Evolutionary conservation across 345 rosid species (phyloP).

Genomic region (Streptanthus diversifolius): DNA sequence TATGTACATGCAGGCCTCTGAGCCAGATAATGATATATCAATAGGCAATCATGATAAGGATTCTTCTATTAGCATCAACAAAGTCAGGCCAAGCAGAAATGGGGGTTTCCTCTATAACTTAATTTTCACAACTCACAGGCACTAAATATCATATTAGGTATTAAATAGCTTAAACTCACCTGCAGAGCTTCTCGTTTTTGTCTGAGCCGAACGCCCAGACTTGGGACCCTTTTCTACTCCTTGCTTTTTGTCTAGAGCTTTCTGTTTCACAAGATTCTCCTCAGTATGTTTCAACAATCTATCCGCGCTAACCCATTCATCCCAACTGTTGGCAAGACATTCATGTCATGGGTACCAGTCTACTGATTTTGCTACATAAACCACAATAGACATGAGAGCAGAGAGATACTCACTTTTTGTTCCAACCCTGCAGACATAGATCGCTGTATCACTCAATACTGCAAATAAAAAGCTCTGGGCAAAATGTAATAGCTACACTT

Average conservation of each 20-base stretch:
- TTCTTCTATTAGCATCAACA: background rate
- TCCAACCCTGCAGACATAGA: conserved; percentile 88
- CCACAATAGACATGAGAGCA: conserved; percentile 20
- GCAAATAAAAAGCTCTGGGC: conserved; percentile 5
- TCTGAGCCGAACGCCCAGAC: conserved; percentile 58
- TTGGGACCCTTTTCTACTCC: conserved; percentile 59
- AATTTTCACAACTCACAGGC: background rate
- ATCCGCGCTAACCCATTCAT: conserved; percentile 86
- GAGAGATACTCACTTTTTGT: conserved; percentile 78
- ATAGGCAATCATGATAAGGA: background rate
- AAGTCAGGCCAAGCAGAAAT: background rate
- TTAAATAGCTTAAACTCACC: conserved; percentile 40
- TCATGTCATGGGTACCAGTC: conserved; percentile 36
- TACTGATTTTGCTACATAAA: background rate
- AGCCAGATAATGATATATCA: background rate
- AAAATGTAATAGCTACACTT: background rate
- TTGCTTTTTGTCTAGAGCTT: conserved; percentile 53
- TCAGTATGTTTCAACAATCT: conserved; percentile 61
- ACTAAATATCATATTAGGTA: background rate
- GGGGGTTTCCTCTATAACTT: background rate
- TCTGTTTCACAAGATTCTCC: conserved; percentile 69
- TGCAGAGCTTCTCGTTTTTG: conserved; percentile 53
- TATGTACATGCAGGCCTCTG: background rate
- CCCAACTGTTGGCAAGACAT: conserved; percentile 78
- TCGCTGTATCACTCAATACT: conserved; percentile 27